phyloP scores from a whole-genome alignment of 495 filamentous ascomycete genomes.

The Achaetomiella virescens region DNA sequence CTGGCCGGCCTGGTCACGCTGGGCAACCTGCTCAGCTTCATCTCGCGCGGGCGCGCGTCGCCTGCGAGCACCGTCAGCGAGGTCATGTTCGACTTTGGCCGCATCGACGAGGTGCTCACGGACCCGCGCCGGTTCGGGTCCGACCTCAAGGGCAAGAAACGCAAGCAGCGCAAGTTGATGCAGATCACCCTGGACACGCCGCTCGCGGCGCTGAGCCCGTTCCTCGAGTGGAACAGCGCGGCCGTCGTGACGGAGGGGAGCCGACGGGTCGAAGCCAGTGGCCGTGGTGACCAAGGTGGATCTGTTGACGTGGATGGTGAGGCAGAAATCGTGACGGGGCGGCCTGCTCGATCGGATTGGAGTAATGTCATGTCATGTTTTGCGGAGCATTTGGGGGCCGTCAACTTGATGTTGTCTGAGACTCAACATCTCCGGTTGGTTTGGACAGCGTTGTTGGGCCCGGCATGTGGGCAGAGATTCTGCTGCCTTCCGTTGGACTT shows the following conservation, averaged over 20 bases:
- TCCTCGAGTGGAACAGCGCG: slow-evolving; percentile 97
- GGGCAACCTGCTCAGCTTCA: slow-evolving; percentile 85
- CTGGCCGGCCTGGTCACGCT: slow-evolving; percentile 92
- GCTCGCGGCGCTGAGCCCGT: slow-evolving; percentile 72
- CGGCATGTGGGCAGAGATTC: too few species aligned
- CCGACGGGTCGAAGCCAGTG: slow-evolving; percentile 57
- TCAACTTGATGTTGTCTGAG: slow-evolving; percentile 9
- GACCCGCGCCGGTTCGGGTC: slow-evolving; percentile 63
- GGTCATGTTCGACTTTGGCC: slow-evolving; percentile 95
- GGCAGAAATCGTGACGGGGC: slow-evolving; percentile 48
- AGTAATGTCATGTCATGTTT: too few species aligned
- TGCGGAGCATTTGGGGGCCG: background rate
- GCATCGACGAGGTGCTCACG: slow-evolving; percentile 76
- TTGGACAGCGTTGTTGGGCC: background rate
- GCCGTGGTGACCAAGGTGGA: slow-evolving; percentile 98
- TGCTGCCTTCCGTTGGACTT: too few species aligned
- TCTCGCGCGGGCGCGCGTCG: slow-evolving; percentile 72
- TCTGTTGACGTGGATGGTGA: slow-evolving; percentile 83
- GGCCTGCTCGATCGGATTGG: too few species aligned
- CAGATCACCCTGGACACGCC: slow-evolving; percentile 91
- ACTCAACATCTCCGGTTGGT: slow-evolving; percentile 22
- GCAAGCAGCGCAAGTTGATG: slow-evolving; percentile 76
- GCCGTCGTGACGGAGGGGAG: slow-evolving; percentile 79
- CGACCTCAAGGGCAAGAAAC: slow-evolving; percentile 39
- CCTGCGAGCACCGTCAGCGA: slow-evolving; percentile 65